phyloP scores from a whole-genome alignment of 768 basidiomycete genomes.

The Leccinellum rugosiceps region DNA sequence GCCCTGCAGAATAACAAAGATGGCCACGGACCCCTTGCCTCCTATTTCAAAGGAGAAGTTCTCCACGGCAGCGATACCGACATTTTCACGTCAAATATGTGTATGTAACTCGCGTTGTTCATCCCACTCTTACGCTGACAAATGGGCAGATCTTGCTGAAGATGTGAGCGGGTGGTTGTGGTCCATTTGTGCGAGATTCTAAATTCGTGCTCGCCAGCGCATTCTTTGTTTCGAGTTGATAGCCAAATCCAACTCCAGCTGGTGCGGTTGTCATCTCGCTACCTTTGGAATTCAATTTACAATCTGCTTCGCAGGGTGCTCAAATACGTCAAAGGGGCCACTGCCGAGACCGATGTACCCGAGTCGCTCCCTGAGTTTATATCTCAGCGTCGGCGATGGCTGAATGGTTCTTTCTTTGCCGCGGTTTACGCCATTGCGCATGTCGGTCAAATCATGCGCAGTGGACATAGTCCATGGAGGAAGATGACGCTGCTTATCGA shows the following conservation, averaged over 20 bases:
- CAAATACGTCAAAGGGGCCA: slow-evolving; percentile 92
- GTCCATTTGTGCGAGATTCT: neutral
- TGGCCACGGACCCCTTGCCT: slow-evolving; percentile 85
- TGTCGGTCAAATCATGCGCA: slow-evolving; percentile 34
- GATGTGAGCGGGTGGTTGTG: slow-evolving; percentile 50
- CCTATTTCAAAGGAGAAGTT: slow-evolving; percentile 96
- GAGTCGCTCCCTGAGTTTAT: slow-evolving; percentile 93
- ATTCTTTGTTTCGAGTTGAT: slow-evolving; percentile 81
- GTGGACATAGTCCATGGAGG: slow-evolving; percentile 65
- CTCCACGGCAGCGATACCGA: slow-evolving; percentile 81
- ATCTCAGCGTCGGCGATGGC: slow-evolving; percentile 83
- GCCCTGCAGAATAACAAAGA: slow-evolving; percentile 81
- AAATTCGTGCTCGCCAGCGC: slow-evolving; percentile 46
- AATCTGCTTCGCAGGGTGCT: slow-evolving; percentile 64
- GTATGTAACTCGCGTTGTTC: slow-evolving; percentile 40
- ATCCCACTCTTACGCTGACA: slow-evolving; percentile 5
- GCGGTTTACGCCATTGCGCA: slow-evolving; percentile 92
- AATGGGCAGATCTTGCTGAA: slow-evolving; percentile 74
- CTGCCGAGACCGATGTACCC: slow-evolving; percentile 92
- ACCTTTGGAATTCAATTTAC: neutral
- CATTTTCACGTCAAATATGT: slow-evolving; percentile 97
- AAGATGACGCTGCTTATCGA: slow-evolving; percentile 76
- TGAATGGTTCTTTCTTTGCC: slow-evolving; percentile 93
- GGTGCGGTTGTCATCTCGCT: slow-evolving; percentile 43
- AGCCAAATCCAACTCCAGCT: slow-evolving; percentile 73